A percentile compares a stretch with the other conserved stretches of the same genome.
Conservation (phyloP, 495 filamentous ascomycete species). For the Pseudotulostoma volvatum region DNA sequence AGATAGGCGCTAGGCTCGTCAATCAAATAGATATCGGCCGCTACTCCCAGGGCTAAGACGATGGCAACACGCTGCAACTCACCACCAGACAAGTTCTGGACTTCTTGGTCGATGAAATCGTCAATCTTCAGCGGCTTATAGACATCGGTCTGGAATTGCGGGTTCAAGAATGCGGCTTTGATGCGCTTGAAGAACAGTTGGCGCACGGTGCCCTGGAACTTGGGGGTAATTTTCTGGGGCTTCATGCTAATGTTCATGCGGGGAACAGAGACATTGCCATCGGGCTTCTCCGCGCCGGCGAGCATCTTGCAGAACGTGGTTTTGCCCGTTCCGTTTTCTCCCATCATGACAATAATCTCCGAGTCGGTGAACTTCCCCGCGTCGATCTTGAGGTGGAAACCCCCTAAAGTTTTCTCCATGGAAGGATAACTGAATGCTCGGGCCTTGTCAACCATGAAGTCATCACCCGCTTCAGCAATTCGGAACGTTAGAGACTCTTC, state of each 20-base stretch:
- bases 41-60: constrained; percentile 81
- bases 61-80: constrained; percentile 98
- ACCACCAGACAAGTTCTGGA: constrained; percentile 96
- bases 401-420: constrained; percentile 88
- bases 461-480: constrained; percentile 80
- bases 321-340: constrained; percentile 90
- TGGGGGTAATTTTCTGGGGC: constrained; percentile 97
- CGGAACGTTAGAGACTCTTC: constrained; percentile 95
- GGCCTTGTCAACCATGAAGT: constrained; percentile 70
- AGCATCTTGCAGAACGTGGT: constrained; percentile 96
- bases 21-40: constrained; percentile 97
- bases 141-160: constrained; percentile 97
- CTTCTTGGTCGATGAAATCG: constrained; percentile 98
- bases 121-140: constrained; percentile 97
- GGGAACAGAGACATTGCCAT: constrained; percentile 56
- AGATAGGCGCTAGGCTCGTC: constrained; percentile 92
- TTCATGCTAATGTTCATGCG: constrained; percentile 98
- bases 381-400: constrained; percentile 73
- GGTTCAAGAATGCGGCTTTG: constrained; percentile 85
- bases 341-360: constrained; percentile 99
- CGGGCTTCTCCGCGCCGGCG: constrained; percentile 82
- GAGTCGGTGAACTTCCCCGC: constrained; percentile 85
- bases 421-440: constrained; percentile 72
- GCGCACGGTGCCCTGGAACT: constrained; percentile 89
- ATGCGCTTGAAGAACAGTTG: constrained; percentile 96